phyloP scores from a whole-genome alignment of 1,284 basidiomycete species.

The Leccinum griseonigrum region DNA sequence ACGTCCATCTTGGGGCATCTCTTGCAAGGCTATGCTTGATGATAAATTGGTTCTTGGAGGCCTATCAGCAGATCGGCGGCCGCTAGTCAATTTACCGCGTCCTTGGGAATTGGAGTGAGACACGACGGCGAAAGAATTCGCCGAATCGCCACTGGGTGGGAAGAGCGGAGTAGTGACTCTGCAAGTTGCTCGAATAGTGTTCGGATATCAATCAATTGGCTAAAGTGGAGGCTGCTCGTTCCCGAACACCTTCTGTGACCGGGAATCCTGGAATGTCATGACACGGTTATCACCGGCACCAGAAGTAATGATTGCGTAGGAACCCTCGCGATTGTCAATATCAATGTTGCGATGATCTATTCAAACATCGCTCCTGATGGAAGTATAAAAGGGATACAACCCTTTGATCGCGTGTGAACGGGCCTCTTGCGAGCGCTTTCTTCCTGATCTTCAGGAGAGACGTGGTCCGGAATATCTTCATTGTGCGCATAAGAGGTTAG shows the following conservation, averaged over 20 bases:
- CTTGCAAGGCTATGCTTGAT: background rate
- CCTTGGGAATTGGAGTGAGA: background rate
- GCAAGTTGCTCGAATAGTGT: background rate
- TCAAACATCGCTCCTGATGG: background rate
- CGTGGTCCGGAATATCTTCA: background rate
- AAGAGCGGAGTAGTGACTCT: background rate
- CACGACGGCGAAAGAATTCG: background rate
- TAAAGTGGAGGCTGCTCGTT: background rate
- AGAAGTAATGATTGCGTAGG: background rate
- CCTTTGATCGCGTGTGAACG: background rate
- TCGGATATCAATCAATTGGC: background rate
- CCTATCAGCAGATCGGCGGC: background rate
- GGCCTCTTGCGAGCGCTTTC: background rate
- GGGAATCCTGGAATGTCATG: background rate
- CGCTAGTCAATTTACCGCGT: background rate
- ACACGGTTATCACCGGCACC: background rate
- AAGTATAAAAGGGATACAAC: background rate
- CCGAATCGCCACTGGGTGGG: background rate
- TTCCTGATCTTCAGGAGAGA: background rate
- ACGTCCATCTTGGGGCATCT: background rate
- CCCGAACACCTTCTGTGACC: background rate
- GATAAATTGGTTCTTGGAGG: background rate
- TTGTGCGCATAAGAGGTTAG: background rate
- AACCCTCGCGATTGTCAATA: background rate
- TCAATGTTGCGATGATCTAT: background rate